Conservation (phyloP, 1,284 basidiomycete genomes). For the Blastosporella zonata region DNA sequence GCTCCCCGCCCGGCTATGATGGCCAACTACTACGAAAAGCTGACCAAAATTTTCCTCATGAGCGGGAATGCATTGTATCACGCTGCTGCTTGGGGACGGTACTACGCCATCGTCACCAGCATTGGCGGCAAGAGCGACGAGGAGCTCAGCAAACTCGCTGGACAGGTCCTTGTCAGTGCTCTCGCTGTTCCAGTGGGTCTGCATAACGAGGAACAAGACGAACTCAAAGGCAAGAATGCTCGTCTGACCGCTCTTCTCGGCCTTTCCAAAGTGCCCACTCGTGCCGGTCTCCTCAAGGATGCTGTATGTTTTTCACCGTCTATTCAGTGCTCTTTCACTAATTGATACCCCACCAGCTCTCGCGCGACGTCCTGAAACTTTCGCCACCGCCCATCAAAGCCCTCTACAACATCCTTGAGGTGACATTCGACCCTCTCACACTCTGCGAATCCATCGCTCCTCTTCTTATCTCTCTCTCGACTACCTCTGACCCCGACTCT, state of each 20-base stretch:
- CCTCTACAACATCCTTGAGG: constrained; percentile 90
- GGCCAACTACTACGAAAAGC: constrained; percentile 99
- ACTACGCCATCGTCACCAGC: constrained; percentile 66
- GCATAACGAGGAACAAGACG: constrained; percentile 65
- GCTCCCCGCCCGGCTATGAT: constrained; percentile 93
- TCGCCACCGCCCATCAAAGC: constrained; percentile 74
- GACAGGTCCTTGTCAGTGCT: constrained; percentile 90
- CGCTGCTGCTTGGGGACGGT: constrained; percentile 94
- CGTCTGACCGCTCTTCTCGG: constrained; percentile 87
- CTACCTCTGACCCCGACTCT: constrained; percentile 32
- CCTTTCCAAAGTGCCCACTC: constrained; percentile 82
- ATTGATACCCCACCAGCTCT: constrained; percentile 45
- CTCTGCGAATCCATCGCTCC: constrained; percentile 85
- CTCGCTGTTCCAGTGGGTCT: constrained; percentile 90
- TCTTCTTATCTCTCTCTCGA: constrained; percentile 67
- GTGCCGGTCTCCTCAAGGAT: constrained; percentile 81
- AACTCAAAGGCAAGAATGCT: constrained; percentile 72
- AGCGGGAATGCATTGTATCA: constrained; percentile 95
- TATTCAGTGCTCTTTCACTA: not conserved
- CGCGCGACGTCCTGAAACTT: constrained; percentile 84
- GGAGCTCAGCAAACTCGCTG: constrained; percentile 81
- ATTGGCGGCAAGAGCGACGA: constrained; percentile 73
- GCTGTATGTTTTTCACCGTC: constrained; percentile 54
- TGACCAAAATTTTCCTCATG: constrained; percentile 93
- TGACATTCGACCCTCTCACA: constrained; percentile 92